Conservation (phyloP, 2,329 filamentous ascomycete genomes). For the Ophiocordyceps unilateralis region DNA sequence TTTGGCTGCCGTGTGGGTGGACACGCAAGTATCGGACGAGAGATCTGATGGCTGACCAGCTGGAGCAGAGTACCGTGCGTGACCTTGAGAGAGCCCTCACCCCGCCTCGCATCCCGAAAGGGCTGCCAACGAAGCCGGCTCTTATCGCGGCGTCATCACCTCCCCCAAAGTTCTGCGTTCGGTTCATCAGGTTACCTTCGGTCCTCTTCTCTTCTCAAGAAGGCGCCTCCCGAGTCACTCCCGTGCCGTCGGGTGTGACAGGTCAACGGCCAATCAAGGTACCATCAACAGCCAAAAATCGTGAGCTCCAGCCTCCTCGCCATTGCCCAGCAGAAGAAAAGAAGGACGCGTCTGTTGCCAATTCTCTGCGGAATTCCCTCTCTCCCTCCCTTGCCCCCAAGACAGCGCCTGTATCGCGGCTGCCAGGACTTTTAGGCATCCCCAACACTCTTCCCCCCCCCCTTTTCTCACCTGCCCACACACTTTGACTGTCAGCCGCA, state of each 20-base stretch:
- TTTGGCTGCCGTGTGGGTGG: neutral
- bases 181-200: neutral
- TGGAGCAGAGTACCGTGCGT: neutral
- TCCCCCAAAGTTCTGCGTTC: neutral
- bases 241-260: neutral
- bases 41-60: neutral
- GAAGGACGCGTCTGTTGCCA: no score
- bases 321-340: no score
- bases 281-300: no score
- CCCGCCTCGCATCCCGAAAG: neutral
- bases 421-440: neutral
- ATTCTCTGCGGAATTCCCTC: no score
- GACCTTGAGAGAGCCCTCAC: neutral
- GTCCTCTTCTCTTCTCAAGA: no score
- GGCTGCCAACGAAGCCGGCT: neutral
- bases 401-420: no score
- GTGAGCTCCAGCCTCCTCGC: no score
- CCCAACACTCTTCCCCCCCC: neutral
- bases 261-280: no score
- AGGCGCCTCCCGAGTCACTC: neutral
- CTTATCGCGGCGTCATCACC: neutral
- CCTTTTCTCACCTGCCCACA: no score
- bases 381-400: no score
- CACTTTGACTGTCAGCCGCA: neutral
- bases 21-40: neutral